Evolutionary conservation across 345 rosid species (phyloP).

Genomic region (Populus pruinosa): DNA sequence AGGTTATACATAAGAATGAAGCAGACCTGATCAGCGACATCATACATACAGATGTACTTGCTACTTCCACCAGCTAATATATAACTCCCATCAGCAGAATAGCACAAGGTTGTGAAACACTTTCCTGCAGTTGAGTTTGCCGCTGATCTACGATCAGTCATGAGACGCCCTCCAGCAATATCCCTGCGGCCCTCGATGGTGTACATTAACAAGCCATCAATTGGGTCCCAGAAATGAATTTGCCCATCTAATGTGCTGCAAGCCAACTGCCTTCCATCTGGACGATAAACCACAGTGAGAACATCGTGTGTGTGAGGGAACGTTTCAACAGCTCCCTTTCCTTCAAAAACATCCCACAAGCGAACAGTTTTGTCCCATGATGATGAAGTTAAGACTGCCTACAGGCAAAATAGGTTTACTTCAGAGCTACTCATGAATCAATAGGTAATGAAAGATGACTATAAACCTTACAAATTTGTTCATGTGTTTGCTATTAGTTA

Average conservation of each 20-base stretch:
- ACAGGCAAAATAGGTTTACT: not conserved
- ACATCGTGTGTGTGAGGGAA: conserved; percentile 91
- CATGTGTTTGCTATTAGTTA: not conserved
- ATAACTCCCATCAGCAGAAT: conserved; percentile 94
- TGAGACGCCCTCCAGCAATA: conserved; percentile 88
- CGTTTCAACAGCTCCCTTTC: conserved; percentile 83
- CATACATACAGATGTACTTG: conserved; percentile 96
- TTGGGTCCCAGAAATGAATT: conserved; percentile 95
- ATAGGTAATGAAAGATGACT: not conserved
- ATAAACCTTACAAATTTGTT: not conserved
- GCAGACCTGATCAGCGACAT: conserved; percentile 90
- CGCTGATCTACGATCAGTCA: conserved; percentile 88
- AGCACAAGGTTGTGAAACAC: conserved; percentile 85
- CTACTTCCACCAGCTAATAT: conserved; percentile 92
- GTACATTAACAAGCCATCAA: conserved; percentile 81
- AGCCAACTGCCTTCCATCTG: conserved; percentile 93
- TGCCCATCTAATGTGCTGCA: conserved; percentile 89
- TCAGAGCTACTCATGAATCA: conserved; percentile 9
- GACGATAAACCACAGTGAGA: conserved; percentile 81
- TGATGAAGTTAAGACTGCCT: conserved; percentile 86
- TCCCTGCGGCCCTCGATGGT: conserved; percentile 96
- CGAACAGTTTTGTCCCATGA: conserved; percentile 96
- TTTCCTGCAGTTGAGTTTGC: conserved; percentile 95
- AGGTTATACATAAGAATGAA: not conserved
- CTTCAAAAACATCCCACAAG: conserved; percentile 91